Evolutionary conservation across 352 stramenopile genomes (phyloP), one percentile per base, ranked within the genome.

Genomic region (Hyphochytrium catenoides): DNA sequence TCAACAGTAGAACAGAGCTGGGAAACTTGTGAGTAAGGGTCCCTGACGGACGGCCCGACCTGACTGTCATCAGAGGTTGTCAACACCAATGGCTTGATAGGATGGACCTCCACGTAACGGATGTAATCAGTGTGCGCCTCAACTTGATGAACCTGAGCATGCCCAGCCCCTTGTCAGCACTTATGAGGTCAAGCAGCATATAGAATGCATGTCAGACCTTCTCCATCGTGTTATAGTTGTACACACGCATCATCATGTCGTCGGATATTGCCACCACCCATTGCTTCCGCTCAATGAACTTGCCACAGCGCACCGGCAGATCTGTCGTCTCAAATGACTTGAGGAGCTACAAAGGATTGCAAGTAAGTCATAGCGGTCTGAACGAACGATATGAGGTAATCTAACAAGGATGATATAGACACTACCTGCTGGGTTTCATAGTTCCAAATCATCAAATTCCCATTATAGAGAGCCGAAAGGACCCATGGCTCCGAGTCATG

Each of bases 151-250:
- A 67, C 52, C 86, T 85, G 22, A 86, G 11, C 12, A 18, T n/a
- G n/a, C n/a, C n/a, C n/a, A n/a, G n/a, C n/a, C n/a, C n/a, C n/a
- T n/a, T n/a, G n/a, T n/a, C n/a, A n/a, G n/a, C n/a, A n/a, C n/a
- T n/a, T n/a, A 79, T 23, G 48, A 56, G 38, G 59, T 64, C 25
- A 79, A 1, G 25, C 25, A 4, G 32, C 14, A 0, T 21, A 36
- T 27, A 37, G n/a, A 43, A 44, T 36, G 30, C n/a, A 12, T 22
- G 37, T 28, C 17, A 71, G n/a, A n/a, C 74, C 44, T 96, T 96
- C 52, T 97, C 91, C 71, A 95, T 92, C 23, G 91, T 98, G 53
- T 98, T 98, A 70, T 97, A 98, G 60, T 98, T 98, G 63, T 94
- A 98, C 15, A 97, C 74, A 28, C 91, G 72, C 32, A 98, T 50